phyloP scores from a whole-genome alignment of 371 early-diverging fungal genomes.

The Rhizopus delemar region DNA sequence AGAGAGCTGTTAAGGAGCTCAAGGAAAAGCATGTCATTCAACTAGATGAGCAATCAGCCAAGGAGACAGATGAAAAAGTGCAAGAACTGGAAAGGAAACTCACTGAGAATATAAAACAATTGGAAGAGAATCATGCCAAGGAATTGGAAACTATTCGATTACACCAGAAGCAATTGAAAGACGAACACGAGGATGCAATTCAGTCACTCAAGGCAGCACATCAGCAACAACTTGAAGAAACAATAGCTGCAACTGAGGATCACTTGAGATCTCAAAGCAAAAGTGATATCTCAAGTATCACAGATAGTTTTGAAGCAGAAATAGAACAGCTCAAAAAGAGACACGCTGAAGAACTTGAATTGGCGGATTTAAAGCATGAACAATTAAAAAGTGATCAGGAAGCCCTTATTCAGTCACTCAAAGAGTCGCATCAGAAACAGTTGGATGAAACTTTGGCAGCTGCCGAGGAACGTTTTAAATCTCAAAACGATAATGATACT shows the following conservation, averaged over 20 bases:
- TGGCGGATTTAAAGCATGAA: not conserved
- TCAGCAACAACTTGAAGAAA: conserved; percentile 1
- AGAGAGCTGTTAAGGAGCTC: conserved; percentile 6
- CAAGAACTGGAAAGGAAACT: conserved; percentile 1
- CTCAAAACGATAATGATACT: not conserved
- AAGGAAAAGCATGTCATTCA: conserved; percentile 11
- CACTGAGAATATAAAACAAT: conserved; percentile 6
- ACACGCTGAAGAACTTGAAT: not conserved
- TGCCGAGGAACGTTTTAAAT: not conserved
- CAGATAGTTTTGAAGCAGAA: not conserved
- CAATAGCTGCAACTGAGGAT: not conserved
- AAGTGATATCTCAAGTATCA: not conserved
- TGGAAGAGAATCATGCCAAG: conserved; percentile 4
- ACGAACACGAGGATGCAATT: conserved; percentile 15
- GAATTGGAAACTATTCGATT: not conserved
- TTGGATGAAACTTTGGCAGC: conserved; percentile 4
- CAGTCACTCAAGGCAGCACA: conserved; percentile 11
- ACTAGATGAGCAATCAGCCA: not conserved
- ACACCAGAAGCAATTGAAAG: conserved; percentile 9
- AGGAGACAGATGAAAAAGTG: not conserved
- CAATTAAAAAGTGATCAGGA: conserved; percentile 6
- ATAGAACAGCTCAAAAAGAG: conserved; percentile 4
- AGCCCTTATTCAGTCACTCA: conserved; percentile 1
- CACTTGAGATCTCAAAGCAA: not conserved
- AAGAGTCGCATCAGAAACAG: conserved; percentile 11